These are phyloP conservation scores for Boletus smithii DNA, from an alignment of 1,284 basidiomycete species.

Conservation along the genomic window DNA sequence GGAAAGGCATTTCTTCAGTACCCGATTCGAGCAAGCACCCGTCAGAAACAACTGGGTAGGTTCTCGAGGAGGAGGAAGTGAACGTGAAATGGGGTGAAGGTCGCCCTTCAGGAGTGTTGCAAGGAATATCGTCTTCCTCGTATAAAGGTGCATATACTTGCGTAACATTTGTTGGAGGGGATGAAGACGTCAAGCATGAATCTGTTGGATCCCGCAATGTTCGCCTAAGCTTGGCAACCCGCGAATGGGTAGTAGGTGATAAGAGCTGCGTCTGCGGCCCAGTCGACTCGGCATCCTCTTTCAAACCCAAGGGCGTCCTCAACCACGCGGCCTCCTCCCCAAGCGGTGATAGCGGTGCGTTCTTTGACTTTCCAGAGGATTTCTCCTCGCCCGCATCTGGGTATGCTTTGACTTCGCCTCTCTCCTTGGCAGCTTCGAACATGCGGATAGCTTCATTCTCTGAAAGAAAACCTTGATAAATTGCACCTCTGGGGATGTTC, in stretches of 20 bases:
- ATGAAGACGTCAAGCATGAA: conserved; percentile 15
- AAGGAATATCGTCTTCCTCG: conserved; percentile 14
- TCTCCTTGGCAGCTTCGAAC: conserved; percentile 36
- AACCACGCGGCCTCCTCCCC: conserved; percentile 17
- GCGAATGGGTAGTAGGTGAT: conserved; percentile 6
- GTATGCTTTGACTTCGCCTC: conserved; percentile 25
- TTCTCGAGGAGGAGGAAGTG: conserved; percentile 17
- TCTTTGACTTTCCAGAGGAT: conserved; percentile 2
- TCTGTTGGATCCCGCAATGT: conserved; percentile 12
- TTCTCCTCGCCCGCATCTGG: conserved; percentile 1
- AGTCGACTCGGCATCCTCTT: conserved; percentile 1
- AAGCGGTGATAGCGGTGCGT: conserved; percentile 13
- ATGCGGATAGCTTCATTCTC: conserved; percentile 40
- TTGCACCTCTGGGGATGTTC: conserved; percentile 41
- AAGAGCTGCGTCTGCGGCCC: neutral
- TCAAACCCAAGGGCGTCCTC: conserved; percentile 10
- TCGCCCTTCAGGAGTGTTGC: conserved; percentile 2
- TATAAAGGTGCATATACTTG: conserved; percentile 19
- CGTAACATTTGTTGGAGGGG: conserved; percentile 28
- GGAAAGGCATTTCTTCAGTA: neutral
- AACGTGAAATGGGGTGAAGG: conserved; percentile 16
- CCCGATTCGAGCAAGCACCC: neutral
- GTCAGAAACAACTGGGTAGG: conserved; percentile 6
- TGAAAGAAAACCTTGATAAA: conserved; percentile 42
- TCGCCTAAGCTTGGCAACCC: conserved; percentile 6